These are phyloP conservation scores for Rhodotorula sp. DNA, from an alignment of 1,284 basidiomycete species.

Conservation along the genomic window DNA sequence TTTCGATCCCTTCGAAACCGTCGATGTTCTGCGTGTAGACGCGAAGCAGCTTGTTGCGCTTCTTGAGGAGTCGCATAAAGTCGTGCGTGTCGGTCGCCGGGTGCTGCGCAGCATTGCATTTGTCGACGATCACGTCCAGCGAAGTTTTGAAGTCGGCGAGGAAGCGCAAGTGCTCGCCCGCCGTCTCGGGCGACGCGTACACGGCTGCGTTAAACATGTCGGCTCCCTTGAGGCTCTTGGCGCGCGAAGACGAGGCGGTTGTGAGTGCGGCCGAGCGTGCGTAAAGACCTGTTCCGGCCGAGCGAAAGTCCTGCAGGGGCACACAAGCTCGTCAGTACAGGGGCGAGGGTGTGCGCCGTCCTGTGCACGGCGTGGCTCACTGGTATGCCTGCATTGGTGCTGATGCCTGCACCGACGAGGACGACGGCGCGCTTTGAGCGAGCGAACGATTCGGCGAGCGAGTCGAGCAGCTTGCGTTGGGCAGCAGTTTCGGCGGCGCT, in stretches of 20 bases:
- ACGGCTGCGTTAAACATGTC: slow-evolving; percentile 85
- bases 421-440: slow-evolving; percentile 80
- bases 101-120: slow-evolving; percentile 53
- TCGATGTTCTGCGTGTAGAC: slow-evolving; percentile 39
- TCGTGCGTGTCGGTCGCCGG: slow-evolving; percentile 50
- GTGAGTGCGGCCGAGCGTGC: neutral
- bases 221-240: slow-evolving; percentile 56
- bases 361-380: no score
- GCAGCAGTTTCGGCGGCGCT: no score
- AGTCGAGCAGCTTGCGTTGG: slow-evolving; percentile 42
- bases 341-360: no score
- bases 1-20: slow-evolving; percentile 20
- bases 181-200: slow-evolving; percentile 79
- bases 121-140: slow-evolving; percentile 56
- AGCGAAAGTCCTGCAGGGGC: slow-evolving; percentile 52
- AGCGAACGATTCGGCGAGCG: slow-evolving; percentile 69
- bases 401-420: slow-evolving; percentile 87
- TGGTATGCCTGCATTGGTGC: slow-evolving; percentile 87
- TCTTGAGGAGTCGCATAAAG: slow-evolving; percentile 24
- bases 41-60: slow-evolving; percentile 12
- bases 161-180: slow-evolving; percentile 88
- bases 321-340: no score
- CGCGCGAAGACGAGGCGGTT: slow-evolving; percentile 2
- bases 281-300: slow-evolving; percentile 23
- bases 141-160: slow-evolving; percentile 83